Evolutionary conservation across 192 early-diverging fungal species (phyloP), one percentile per base, ranked within the genome.

Genomic region (Coemansia sp.): DNA sequence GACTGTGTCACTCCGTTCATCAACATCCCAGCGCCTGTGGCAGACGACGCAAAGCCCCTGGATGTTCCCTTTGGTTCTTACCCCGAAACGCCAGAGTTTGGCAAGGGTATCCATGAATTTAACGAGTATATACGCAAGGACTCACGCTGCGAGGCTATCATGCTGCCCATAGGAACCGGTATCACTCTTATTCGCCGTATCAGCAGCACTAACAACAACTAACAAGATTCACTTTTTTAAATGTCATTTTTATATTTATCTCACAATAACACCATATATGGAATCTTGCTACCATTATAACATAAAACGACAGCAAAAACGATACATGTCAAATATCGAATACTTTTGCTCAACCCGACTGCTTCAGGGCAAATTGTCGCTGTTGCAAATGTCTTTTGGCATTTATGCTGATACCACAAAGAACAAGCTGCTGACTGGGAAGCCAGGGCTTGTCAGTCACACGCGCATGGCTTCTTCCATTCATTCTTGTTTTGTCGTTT

Each of bases 91-190:
- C 41, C 9, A 18, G 19, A 52, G 18, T 32, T 60, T 11, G 71
- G 61, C 3, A 58, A 47, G 38, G 67, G 65, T 0, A 42, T 89
- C 8, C 74, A 89, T 50, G 69, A 72, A 1, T 93, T 91, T 59
- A 91, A 93, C 68, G 73, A 85, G 73, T 75, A 90, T 79, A 78
- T 91, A 18, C 65, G 66, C 6, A 58, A 77, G 9, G 91, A 93
- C 48, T 78, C 84, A 5, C 79, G 89, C 45, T 78, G 84, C 1
- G 85, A 88, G 41, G 83, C 81, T 4, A 64, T 89, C 21, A 56
- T 91, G 42, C 58, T 93, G 53, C 89, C 90, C 1, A 56, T 86
- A 1, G 89, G 86, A 39, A 82, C 79, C 1, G 79, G 79, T 5
- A 64, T 73, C 43, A 69, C 75, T 12, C 50, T 74, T 5, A 59